A percentile compares a stretch with the other conserved stretches of the same genome.
These are phyloP conservation scores for Alnus glutinosa DNA, from an alignment of 306 rosid species.

Conservation along the genomic window DNA sequence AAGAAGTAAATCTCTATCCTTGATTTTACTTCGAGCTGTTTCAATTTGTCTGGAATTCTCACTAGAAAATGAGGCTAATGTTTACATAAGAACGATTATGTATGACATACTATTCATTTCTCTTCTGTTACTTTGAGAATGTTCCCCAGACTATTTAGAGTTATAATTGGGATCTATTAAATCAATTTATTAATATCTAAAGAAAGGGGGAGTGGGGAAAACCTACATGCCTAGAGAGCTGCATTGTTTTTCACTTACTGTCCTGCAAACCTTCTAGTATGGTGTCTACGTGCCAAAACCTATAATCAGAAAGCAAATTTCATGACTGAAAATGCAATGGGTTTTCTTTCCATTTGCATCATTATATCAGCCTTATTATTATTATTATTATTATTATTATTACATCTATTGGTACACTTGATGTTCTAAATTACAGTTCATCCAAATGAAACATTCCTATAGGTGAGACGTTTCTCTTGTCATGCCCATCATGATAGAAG, in stretches of 20 bases:
- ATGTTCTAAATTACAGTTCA: background rate
- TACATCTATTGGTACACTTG: background rate
- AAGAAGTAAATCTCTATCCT: background rate
- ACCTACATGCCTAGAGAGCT: background rate
- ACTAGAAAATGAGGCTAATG: background rate
- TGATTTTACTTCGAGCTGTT: background rate
- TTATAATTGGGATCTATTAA: background rate
- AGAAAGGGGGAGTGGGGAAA: background rate
- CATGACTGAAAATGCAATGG: background rate
- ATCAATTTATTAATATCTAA: background rate
- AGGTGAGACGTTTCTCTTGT: background rate
- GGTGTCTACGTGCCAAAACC: too few relatives aligned
- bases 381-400: background rate
- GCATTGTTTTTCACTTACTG: background rate
- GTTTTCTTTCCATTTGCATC: background rate
- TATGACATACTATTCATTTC: background rate
- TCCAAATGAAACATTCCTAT: slow-evolving; percentile 3
- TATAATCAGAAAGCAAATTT: background rate
- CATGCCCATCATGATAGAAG: background rate
- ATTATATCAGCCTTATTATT: background rate
- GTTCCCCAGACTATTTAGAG: background rate
- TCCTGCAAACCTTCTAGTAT: background rate
- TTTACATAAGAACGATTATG: background rate
- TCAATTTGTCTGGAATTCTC: background rate
- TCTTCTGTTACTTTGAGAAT: background rate